Evolutionary conservation across 192 early-diverging fungal genomes (phyloP).

Genomic region (Coemansia sp.): DNA sequence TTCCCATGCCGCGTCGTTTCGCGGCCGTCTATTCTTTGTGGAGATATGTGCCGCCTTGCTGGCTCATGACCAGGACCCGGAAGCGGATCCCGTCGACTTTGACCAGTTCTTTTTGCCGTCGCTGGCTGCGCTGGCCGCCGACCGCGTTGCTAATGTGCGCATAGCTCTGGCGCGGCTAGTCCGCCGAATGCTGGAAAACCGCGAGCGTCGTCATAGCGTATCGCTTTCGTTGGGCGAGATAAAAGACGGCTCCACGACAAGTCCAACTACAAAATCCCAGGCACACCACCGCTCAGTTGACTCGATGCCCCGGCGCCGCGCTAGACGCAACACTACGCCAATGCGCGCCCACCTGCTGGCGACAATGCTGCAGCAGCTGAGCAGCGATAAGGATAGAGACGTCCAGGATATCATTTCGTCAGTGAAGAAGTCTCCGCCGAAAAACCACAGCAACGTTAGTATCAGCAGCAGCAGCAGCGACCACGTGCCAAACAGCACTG

Average conservation of each 20-base stretch:
- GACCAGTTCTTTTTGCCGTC: slow-evolving; percentile 68
- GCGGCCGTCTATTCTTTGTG: slow-evolving; percentile 58
- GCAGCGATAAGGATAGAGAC: slow-evolving; percentile 44
- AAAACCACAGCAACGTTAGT: not conserved
- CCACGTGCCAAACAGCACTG: no score
- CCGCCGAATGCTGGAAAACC: slow-evolving; percentile 46
- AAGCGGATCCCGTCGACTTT: slow-evolving; percentile 59
- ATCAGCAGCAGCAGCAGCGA: not conserved
- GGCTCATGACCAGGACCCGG: slow-evolving; percentile 58
- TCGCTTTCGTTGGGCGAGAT: slow-evolving; percentile 31
- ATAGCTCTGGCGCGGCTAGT: slow-evolving; percentile 67
- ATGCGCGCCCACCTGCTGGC: slow-evolving; percentile 54
- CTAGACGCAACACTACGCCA: slow-evolving; percentile 43
- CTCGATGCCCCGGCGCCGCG: slow-evolving; percentile 18
- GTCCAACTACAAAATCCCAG: not conserved
- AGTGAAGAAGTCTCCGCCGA: not conserved
- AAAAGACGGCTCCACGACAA: not conserved
- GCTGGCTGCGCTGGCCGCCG: slow-evolving; percentile 58
- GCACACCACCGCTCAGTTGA: slow-evolving; percentile 33
- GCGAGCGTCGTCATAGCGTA: slow-evolving; percentile 40
- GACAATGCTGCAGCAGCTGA: slow-evolving; percentile 47
- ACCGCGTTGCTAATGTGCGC: slow-evolving; percentile 70
- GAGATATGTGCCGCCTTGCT: slow-evolving; percentile 70
- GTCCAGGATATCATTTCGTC: slow-evolving; percentile 28
- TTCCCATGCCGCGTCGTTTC: slow-evolving; percentile 50